phyloP scores from a whole-genome alignment of 139 green algal species.

The Picochlorum sp. region DNA sequence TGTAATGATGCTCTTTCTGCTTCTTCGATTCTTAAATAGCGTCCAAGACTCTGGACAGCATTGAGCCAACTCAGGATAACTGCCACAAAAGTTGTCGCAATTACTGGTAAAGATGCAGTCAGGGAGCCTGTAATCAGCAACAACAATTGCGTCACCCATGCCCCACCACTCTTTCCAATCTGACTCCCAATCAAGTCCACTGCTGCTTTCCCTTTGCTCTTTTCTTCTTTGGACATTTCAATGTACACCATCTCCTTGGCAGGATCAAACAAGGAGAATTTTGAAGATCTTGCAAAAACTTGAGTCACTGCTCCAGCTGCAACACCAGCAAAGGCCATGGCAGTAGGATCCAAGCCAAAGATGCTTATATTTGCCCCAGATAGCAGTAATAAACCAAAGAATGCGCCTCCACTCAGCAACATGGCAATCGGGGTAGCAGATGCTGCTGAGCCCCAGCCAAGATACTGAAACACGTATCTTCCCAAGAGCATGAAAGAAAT shows the following conservation, averaged over 20 bases:
- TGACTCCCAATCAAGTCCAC: conserved; percentile 75
- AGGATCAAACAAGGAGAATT: conserved; percentile 72
- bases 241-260: conserved; percentile 88
- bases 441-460: conserved; percentile 56
- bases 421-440: conserved; percentile 50
- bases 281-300: conserved; percentile 57
- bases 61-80: conserved; percentile 45
- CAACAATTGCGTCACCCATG: conserved; percentile 45
- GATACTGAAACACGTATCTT: conserved; percentile 63
- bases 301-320: conserved; percentile 56
- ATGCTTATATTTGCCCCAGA: conserved; percentile 6
- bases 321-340: conserved; percentile 38
- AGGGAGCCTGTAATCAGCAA: conserved; percentile 47
- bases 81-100: conserved; percentile 24
- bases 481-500: conserved; percentile 66
- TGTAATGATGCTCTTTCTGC: background rate
- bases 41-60: conserved; percentile 23
- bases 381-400: conserved; percentile 50
- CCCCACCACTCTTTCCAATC: conserved; percentile 58
- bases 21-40: conserved; percentile 7
- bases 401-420: conserved; percentile 42
- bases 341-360: conserved; percentile 11
- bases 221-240: conserved; percentile 61
- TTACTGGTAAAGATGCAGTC: conserved; percentile 39
- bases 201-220: conserved; percentile 72